Conservation (phyloP, 305 asterid genomes). For the Solanum hybrid region DNA sequence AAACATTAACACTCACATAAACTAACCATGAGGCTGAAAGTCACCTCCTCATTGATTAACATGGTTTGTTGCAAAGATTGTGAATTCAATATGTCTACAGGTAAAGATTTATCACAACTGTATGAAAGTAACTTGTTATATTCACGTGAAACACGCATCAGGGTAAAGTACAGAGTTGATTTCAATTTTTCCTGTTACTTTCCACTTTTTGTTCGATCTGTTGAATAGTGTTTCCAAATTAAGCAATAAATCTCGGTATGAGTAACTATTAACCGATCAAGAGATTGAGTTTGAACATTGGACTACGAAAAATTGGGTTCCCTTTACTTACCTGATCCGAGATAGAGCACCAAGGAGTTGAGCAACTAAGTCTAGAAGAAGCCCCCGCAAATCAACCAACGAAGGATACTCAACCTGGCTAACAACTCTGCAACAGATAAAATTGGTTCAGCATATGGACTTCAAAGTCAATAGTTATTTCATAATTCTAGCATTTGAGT, state of each 20-base stretch:
- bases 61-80: neutral
- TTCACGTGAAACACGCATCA: neutral
- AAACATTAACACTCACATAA: neutral
- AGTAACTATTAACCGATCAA: neutral
- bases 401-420: conserved; percentile 99
- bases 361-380: conserved; percentile 95
- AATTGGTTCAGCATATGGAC: conserved; percentile 4
- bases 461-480: neutral
- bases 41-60: conserved; percentile 9
- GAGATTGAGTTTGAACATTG: neutral
- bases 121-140: neutral
- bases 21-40: neutral
- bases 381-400: conserved; percentile 97
- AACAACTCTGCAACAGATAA: conserved; percentile 64
- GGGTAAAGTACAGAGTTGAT: neutral
- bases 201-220: neutral
- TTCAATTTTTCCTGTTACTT: neutral
- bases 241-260: neutral
- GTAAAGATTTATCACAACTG: neutral
- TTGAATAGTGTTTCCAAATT: neutral
- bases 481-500: neutral
- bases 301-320: neutral
- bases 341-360: conserved; percentile 99
- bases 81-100: neutral
- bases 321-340: conserved; percentile 64